phyloP scores from a whole-genome alignment of 441 rosid species.

The Pelargonium australe region DNA sequence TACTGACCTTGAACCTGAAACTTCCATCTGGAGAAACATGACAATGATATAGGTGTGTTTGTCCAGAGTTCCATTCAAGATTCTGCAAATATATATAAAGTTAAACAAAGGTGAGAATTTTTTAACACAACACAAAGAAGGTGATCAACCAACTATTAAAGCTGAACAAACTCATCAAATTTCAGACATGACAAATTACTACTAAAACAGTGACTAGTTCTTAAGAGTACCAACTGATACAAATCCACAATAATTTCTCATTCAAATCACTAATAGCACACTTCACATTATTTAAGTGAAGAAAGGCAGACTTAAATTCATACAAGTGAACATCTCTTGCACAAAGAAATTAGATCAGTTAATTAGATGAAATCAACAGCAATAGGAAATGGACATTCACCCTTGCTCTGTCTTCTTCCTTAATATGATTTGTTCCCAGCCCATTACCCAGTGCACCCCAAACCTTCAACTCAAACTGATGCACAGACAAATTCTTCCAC shows the following conservation, averaged over 20 bases:
- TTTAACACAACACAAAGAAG: background rate
- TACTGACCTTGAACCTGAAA: conserved; percentile 53
- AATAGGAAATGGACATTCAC: conserved; percentile 20
- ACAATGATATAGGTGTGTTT: conserved; percentile 47
- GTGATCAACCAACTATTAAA: background rate
- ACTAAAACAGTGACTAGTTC: background rate
- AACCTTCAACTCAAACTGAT: conserved; percentile 40
- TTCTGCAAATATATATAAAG: conserved; percentile 28
- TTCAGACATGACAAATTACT: background rate
- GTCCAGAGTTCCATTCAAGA: conserved; percentile 47
- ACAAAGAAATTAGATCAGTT: background rate
- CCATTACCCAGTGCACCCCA: conserved; percentile 28
- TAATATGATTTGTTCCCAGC: conserved; percentile 23
- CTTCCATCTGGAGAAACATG: conserved; percentile 38
- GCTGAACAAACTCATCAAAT: background rate
- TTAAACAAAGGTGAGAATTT: background rate
- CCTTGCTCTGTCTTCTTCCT: conserved; percentile 33
- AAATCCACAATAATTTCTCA: background rate
- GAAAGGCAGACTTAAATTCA: background rate
- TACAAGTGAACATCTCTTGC: background rate
- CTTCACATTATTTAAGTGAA: background rate
- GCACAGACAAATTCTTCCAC: conserved; percentile 40
- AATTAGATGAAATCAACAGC: background rate
- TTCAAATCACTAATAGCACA: background rate
- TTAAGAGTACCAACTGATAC: background rate